Conservation (phyloP, 495 filamentous ascomycete genomes). For the Trichoderma gamsii region DNA sequence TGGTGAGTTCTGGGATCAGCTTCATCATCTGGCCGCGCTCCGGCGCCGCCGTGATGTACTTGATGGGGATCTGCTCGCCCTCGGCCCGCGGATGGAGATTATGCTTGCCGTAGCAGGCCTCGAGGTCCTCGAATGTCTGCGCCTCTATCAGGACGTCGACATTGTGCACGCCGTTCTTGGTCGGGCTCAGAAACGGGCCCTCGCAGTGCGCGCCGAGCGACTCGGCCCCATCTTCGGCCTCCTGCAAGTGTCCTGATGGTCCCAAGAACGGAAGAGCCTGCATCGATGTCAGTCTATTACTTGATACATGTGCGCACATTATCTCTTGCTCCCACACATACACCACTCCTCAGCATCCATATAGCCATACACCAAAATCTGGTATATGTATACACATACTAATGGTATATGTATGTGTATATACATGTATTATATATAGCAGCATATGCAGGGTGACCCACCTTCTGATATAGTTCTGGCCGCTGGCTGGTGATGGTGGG, state of each 20-base stretch:
- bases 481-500: conserved; percentile 69
- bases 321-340: no score
- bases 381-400: not conserved
- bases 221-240: conserved; percentile 60
- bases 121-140: conserved; percentile 50
- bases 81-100: conserved; percentile 45
- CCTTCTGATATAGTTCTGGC: conserved; percentile 62
- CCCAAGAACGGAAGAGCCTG: conserved; percentile 67
- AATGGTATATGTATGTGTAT: not conserved
- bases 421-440: not conserved
- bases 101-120: conserved; percentile 59
- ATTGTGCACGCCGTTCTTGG: conserved; percentile 70
- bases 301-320: not conserved
- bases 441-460: conserved; percentile 19
- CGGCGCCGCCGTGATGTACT: conserved; percentile 75
- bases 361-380: no score
- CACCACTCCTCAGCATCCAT: no score
- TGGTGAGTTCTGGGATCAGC: conserved; percentile 54
- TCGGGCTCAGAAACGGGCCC: conserved; percentile 70
- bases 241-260: conserved; percentile 52
- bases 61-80: conserved; percentile 42
- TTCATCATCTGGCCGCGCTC: conserved; percentile 60
- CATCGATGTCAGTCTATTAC: not conserved
- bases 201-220: conserved; percentile 80
- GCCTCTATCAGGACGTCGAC: conserved; percentile 53